phyloP scores from a whole-genome alignment of 1,284 basidiomycete species.

The Agroathelia rolfsii region DNA sequence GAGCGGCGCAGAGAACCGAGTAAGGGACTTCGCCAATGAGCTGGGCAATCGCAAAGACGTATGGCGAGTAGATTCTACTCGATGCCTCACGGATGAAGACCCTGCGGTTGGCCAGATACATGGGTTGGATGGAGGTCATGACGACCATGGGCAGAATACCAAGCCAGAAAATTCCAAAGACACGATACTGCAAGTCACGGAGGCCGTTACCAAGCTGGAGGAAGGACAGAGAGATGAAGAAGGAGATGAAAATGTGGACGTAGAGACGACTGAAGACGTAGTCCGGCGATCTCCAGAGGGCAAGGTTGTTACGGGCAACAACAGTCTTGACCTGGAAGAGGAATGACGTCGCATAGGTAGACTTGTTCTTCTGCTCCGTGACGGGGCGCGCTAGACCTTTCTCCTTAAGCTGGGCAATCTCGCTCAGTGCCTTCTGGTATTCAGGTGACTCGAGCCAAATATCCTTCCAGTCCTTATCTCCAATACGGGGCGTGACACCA shows the following conservation, averaged over 20 bases:
- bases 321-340: slow-evolving; percentile 73
- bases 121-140: slow-evolving; percentile 82
- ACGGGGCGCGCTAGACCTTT: slow-evolving; percentile 30
- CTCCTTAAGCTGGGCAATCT: slow-evolving; percentile 36
- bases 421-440: slow-evolving; percentile 24
- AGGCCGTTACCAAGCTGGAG: slow-evolving; percentile 35
- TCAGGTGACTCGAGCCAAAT: slow-evolving; percentile 57
- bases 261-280: slow-evolving; percentile 81
- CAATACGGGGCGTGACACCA: slow-evolving; percentile 54
- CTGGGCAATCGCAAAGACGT: slow-evolving; percentile 78
- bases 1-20: slow-evolving; percentile 58
- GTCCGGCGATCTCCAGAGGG: slow-evolving; percentile 78
- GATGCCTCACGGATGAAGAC: slow-evolving; percentile 64
- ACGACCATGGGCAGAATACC: slow-evolving; percentile 67
- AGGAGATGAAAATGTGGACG: slow-evolving; percentile 65
- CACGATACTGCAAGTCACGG: slow-evolving; percentile 2
- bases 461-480: slow-evolving; percentile 69
- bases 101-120: too few species aligned
- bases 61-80: slow-evolving; percentile 69
- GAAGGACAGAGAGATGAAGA: slow-evolving; percentile 80
- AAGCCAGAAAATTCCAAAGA: slow-evolving; percentile 54
- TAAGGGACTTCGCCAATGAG: slow-evolving; percentile 78
- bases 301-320: slow-evolving; percentile 60
- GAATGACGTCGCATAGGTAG: slow-evolving; percentile 65
- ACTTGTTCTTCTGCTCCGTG: slow-evolving; percentile 30